Base-by-base conservation (phyloP, 2,329 filamentous ascomycete genomes). In the Cryphonectria naterciae region DNA sequence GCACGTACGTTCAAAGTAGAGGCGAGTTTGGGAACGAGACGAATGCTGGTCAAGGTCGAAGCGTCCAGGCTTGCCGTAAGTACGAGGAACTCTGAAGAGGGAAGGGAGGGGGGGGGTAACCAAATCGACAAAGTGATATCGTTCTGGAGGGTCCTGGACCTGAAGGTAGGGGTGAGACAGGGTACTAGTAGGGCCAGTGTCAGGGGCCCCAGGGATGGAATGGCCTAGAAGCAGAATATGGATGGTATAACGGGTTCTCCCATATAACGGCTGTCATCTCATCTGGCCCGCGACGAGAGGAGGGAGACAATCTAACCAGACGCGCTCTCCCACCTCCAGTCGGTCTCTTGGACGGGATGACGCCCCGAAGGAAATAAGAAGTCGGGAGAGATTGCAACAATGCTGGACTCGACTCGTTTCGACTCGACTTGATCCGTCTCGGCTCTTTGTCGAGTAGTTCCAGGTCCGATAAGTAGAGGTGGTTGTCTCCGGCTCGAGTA, bases 121-220 rank as follows among this genome's bases (percentile, higher is more conserved):
- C 54, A 28, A 49, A 32, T 43, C 28, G 65, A 60, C 54, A 67
- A 67, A 60, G 65, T 67, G 54, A 60, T 67, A 67, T 67, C 52
- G 60, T 7, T 64, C 11, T 10, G 37, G 37, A 63, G 60, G 60
- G 60, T 41, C 39, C 13, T 63, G 60, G 62, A 25, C 61, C 61
- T 35, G n/a, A 39, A 6, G 32, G 64, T 54, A n/a, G 52, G 37
- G 32, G 54, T n/a, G 19, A 19, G n/a, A 41, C 49, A 32, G 65
- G 37, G 22, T 10, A 49, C 46, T 49, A 49, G 46, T 49, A 46
- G n/a, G 41, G 61, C 39, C 61, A 32, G 3, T 35, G 54, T 15
- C 54, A 58, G 39, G 61, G 61, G 35, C 37, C 35, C 35, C 15
- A 58, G 65, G 52, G 58, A 67, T 43, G 65, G 65, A 60, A 65